Base-by-base conservation (phyloP, 1,284 basidiomycete genomes). In the Ceratobasidium sp. region DNA sequence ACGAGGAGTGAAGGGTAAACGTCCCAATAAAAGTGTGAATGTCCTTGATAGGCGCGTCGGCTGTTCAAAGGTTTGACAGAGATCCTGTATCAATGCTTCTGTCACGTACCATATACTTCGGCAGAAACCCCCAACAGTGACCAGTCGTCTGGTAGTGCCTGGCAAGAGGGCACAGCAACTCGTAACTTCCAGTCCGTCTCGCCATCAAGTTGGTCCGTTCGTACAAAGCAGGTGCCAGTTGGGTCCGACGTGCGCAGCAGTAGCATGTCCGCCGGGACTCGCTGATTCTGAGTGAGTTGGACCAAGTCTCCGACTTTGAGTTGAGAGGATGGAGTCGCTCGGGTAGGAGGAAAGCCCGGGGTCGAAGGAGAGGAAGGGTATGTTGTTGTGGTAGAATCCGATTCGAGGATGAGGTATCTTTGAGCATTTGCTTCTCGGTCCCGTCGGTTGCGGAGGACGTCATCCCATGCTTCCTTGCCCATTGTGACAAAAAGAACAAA, bases 121-220 rank as follows among this genome's bases (percentile, higher is more conserved):
- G 93, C 95, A 76, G 94, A 91, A 14, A 97, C 82, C 7, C 85
- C 81, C 26, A 92, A 85, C 2, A 99, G 81, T 28, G 91, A 90
- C 21, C 83, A 83, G 77, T 93, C 85, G 47, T 85, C 87, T 0
- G 84, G 83, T 74, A 97, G 81, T 77, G 89, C 89, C 82, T 98
- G 96, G 35, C 92, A 94, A 30, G 90, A 86, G 1, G 91, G 87
- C 2, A 98, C 91, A 0, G 97, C 96, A 0, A 98, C 91, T 11
- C 94, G 89, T 62, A 98, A 84, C 81, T 99, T 99, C 98, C 98
- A 99, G 78, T 99, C 98, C 0, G 98, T 99, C 82, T 99, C 98
- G 54, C 98, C 98, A 77, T 99, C 98, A 11, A 99, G 86, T 80
- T 99, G 98, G 81, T 99, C 98, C 0, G 98, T 99, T 5, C 97